Evolutionary conservation across 2,329 filamentous ascomycete species (phyloP).

Genomic region (Curvularia lunata): DNA sequence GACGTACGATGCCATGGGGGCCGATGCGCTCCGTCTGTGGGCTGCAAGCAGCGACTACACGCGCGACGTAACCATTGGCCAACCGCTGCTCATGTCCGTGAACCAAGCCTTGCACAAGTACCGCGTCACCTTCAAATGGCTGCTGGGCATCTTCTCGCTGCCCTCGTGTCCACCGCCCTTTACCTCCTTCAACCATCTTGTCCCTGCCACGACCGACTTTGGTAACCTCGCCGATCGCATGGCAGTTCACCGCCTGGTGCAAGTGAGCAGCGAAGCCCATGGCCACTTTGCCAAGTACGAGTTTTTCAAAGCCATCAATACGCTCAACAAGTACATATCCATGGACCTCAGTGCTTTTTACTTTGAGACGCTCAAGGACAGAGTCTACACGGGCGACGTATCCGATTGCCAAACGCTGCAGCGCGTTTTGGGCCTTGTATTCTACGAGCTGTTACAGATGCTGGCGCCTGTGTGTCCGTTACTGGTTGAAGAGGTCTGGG

Average conservation of each 20-base stretch:
- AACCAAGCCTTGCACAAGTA: constrained; percentile 84
- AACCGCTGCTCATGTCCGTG: constrained; percentile 75
- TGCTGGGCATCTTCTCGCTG: constrained; percentile 70
- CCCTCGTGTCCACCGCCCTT: constrained; percentile 47
- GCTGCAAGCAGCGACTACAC: constrained; percentile 92
- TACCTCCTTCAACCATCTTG: constrained; percentile 30
- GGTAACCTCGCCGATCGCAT: constrained; percentile 61
- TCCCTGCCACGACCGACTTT: constrained; percentile 10
- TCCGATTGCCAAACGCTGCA: constrained; percentile 66
- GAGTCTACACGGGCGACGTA: constrained; percentile 81
- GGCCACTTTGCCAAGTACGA: constrained; percentile 73
- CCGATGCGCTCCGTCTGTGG: constrained; percentile 90
- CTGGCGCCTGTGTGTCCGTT: constrained; percentile 81
- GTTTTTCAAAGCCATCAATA: constrained; percentile 77
- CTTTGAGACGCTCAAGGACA: constrained; percentile 89
- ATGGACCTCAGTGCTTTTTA: constrained; percentile 91
- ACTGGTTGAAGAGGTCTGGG: constrained; percentile 88
- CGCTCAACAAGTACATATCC: constrained; percentile 81
- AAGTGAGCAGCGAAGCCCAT: constrained; percentile 69
- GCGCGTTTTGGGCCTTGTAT: constrained; percentile 65
- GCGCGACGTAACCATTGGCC: constrained; percentile 81
- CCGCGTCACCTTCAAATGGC: constrained; percentile 86
- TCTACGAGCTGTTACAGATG: constrained; percentile 76
- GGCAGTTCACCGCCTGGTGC: constrained; percentile 74
- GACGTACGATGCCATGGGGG: constrained; percentile 74